Evolutionary conservation across 1,284 basidiomycete genomes (phyloP), one percentile per base, ranked within the genome.

Genomic region (Thelephora terrestris): DNA sequence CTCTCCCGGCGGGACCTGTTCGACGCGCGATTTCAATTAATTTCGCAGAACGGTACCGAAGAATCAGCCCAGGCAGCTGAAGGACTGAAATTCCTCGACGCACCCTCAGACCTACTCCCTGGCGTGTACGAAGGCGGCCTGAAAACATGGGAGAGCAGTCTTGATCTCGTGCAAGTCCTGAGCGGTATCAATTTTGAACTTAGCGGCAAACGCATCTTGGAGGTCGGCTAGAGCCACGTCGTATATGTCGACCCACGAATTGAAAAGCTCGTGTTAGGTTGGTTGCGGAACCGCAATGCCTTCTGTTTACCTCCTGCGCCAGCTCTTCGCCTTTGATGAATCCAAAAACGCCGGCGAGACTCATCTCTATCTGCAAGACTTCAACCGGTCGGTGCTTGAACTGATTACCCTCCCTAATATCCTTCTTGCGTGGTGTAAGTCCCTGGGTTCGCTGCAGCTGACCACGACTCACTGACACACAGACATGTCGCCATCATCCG

Each of bases 121-220:
- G 85, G 92, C 0, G 75, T 93, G 0, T 98, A 99, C 60, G 95
- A 98, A 66, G 95, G 95, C 14, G 95, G 95, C 0, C 64, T 99
- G 48, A 98, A 98, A 67, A 97, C 93, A 2, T 99, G 95, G 95
- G 95, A 99, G 64, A 96, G 92, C 53, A 88, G 90, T 34, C 65
- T 94, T 14, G 95, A 98, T 64, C 73, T 99, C 0, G 88, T 86
- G 0, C 73, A 71, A 39, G 79, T 76, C 56, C 65, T 79, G 25
- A 65, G 70, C 56, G 53, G 63, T 24, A 54, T 71, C 48, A 56
- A 52, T 2, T 39, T 47, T 43, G 43, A 49, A 39, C 38, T 65
- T n/a, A 54, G 55, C 4, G 77, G 79, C 0, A 74, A 70, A 54
- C 66, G 73, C 1, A 61, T 86, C 2, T 57, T 91, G 5, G 88